Conservation (phyloP, 148 eudicot genomes). For the Selenicereus undatus region DNA sequence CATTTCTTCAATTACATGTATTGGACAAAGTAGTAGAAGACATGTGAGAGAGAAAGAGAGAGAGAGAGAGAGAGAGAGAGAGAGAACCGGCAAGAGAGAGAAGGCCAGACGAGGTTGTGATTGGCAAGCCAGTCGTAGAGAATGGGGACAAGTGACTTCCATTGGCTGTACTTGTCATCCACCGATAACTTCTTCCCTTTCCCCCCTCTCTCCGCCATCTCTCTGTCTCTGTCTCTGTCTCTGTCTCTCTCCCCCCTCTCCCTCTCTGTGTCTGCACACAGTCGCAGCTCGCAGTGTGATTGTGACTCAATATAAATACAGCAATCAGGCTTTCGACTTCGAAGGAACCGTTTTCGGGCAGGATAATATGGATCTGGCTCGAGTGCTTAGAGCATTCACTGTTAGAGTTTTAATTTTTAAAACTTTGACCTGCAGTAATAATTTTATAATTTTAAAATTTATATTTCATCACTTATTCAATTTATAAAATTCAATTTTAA, state of each 20-base stretch:
- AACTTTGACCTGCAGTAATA: too few species aligned
- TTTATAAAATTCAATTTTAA: too few species aligned
- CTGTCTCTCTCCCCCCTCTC: constrained; percentile 13
- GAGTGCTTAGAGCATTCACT: too few species aligned
- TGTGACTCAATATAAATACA: too few species aligned
- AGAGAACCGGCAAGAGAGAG: constrained; percentile 83
- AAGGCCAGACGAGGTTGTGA: constrained; percentile 93
- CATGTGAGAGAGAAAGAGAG: not conserved
- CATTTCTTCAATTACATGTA: not conserved
- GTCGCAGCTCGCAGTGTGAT: not conserved
- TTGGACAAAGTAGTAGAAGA: not conserved
- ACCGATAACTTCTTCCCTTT: constrained; percentile 33
- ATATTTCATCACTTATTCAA: too few species aligned
- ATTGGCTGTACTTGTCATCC: constrained; percentile 73
- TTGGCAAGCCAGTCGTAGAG: constrained; percentile 94
- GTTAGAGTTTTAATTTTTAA: too few species aligned
- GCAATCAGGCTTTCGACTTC: too few species aligned
- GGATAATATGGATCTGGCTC: too few species aligned
- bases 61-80: not conserved
- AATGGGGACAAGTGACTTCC: constrained; percentile 83
- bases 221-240: constrained; percentile 10
- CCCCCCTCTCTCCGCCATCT: constrained; percentile 19
- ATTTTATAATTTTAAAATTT: too few species aligned
- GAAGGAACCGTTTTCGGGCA: too few species aligned
- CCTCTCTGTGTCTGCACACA: constrained; percentile 7